A percentile compares a stretch with the other conserved stretches of the same genome.
Evolutionary conservation across 495 filamentous ascomycete species (phyloP).

Genomic region (Paragyromitra xinjiangensis): DNA sequence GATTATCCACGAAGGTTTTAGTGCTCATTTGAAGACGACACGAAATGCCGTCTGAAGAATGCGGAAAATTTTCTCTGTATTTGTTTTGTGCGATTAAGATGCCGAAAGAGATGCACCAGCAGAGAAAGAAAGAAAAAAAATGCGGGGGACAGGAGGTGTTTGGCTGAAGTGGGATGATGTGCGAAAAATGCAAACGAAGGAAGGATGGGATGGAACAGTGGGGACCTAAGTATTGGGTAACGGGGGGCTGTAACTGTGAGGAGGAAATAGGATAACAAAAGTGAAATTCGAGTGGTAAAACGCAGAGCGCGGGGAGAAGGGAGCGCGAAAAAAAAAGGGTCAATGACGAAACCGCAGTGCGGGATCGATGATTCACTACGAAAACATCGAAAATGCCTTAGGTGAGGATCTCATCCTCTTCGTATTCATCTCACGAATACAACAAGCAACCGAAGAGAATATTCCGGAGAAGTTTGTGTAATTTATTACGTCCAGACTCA

Average conservation of each 20-base stretch:
- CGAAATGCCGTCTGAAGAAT: constrained; percentile 47
- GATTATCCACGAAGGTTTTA: constrained; percentile 52
- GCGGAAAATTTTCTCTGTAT: constrained; percentile 2
- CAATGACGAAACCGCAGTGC: constrained; percentile 38
- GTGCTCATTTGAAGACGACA: constrained; percentile 54
- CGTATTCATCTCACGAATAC: constrained; percentile 33
- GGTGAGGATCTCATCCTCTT: constrained; percentile 26
- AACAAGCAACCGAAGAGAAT: constrained; percentile 38
- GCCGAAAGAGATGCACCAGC: constrained; percentile 9
- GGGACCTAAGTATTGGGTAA: constrained; percentile 33
- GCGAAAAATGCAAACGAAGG: constrained; percentile 20
- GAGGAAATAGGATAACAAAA: constrained; percentile 30
- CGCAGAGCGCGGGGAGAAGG: constrained; percentile 16
- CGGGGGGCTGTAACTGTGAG: constrained; percentile 36
- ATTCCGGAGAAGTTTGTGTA: constrained; percentile 40
- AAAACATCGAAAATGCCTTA: constrained; percentile 22
- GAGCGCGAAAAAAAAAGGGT: constrained; percentile 26
- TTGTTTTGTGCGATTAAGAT: constrained; percentile 21
- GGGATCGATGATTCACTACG: constrained; percentile 43
- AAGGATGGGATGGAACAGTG: constrained; percentile 14
- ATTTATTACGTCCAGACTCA: constrained; percentile 17
- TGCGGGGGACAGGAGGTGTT: constrained; percentile 20
- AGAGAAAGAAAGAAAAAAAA: constrained; percentile 18
- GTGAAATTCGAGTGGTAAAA: constrained; percentile 11
- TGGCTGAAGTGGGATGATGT: constrained; percentile 37